Evolutionary conservation across 1,139 yeast genomes (phyloP), one percentile per base, ranked within the genome.

Genomic region (Geotrichum cucujoidarum): DNA sequence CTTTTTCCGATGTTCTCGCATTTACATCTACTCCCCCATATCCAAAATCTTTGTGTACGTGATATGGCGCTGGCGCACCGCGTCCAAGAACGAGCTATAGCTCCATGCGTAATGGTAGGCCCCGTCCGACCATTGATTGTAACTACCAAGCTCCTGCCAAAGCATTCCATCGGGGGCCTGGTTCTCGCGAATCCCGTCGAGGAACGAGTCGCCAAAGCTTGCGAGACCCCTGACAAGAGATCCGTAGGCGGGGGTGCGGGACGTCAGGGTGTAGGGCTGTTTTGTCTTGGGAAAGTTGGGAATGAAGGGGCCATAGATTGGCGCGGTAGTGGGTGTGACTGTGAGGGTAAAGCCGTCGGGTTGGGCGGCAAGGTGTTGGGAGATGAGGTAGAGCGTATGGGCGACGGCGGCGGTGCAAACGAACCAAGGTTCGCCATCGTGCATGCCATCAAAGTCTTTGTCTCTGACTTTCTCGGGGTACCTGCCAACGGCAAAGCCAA

Each of bases 341-440:
- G 51, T 49, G 57, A 60, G 36, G 55, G 57, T 27, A 49, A 52
- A 50, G 56, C 56, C 31, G 60, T 57, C 55, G 60, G 70, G 60
- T 59, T 68, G 50, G 67, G 65, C 43, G 60, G 58, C 48, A 33
- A 73, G 64, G 64, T 76, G 52, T 38, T 60, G 57, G 2, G 65
- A 69, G 21, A 65, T 51, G 11, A 56, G 51, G 46, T 66, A 65
- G 33, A 82, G 58, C 10, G 77, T 61, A 58, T 83, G 88, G 1
- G 95, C 76, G 1, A 92, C 90, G 2, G 92, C 73, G 0, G 92
- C 80, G 0, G 97, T 90, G 21, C 94, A 75, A 51, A 90, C 76
- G 62, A 90, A 90, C 98, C 97, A 90, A 2, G 98, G 97, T 60
- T 90, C 90, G 2, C 97, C 97, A 57, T 80, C 83, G 14, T 83